Evolutionary conservation across 2,329 filamentous ascomycete genomes (phyloP), one percentile per base, ranked within the genome.

Genomic region (Colletotrichum sp.): DNA sequence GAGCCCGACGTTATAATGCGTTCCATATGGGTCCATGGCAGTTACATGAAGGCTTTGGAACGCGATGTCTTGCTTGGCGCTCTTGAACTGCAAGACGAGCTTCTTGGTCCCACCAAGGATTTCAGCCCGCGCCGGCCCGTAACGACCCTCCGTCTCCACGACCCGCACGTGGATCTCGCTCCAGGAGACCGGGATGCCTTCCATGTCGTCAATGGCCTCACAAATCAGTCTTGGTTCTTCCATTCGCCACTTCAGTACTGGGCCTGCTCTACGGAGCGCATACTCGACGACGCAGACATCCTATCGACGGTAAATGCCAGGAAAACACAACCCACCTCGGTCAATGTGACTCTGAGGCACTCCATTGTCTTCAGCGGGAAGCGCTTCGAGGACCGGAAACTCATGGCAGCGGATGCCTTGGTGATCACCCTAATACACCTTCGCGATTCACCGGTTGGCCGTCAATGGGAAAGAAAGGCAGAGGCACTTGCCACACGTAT

Each of bases 331-430:
- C 88, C 89, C 2, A 94, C 93, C 0, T 90, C 90, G 2, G 90
- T 94, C 78, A 95, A 95, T 79, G 86, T 95, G 57, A 95, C 93
- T 1, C 84, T 96, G 33, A 90, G 93, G 12, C 94, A 94, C 78
- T 94, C 93, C 3, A 94, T 94, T 66, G 93, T 96, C 21, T 95
- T 96, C 77, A 94, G 93, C 72, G 94, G 94, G n/a, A 95, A 96
- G 80, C 87, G 89, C 6, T 96, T 95, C 76, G 89, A 92, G 70
- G 90, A 93, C 70, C 89, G 90, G 13, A 89, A 86, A 66, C 86
- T 96, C 4, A 85, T 92, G 29, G 93, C 93, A 6, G 94, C 93
- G 2, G 94, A 96, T 83, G 93, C 94, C 4, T 86, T 96, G 7
- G 94, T 96, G 69, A 92, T 96, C 73, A 95, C 94, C 8, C 84